phyloP scores from a whole-genome alignment of 768 basidiomycete species.

The Tulasnella sp. region DNA sequence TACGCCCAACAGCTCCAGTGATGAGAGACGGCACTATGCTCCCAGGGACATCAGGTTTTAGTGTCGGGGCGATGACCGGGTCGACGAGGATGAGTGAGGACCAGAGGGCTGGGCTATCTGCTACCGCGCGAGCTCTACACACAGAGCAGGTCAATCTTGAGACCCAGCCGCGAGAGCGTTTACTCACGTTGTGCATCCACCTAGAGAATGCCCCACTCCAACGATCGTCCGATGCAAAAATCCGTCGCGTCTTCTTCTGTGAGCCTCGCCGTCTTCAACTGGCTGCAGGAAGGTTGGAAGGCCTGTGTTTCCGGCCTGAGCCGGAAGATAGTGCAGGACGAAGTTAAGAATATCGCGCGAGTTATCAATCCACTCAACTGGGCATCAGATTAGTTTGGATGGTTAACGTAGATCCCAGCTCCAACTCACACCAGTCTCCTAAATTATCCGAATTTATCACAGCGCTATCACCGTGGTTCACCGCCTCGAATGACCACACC shows the following conservation, averaged over 20 bases:
- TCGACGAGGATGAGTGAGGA: constrained; percentile 64
- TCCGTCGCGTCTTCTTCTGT: constrained; percentile 36
- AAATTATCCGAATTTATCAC: constrained; percentile 50
- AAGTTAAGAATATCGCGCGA: constrained; percentile 71
- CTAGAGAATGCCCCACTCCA: constrained; percentile 73
- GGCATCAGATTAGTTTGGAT: not conserved
- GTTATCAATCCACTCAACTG: constrained; percentile 73
- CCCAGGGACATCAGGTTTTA: not conserved
- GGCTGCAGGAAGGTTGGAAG: constrained; percentile 47
- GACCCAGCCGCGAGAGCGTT: not conserved
- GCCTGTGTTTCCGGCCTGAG: constrained; percentile 22
- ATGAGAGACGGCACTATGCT: constrained; percentile 17
- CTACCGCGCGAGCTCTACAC: constrained; percentile 50
- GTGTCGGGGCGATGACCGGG: constrained; percentile 46
- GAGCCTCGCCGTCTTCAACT: constrained; percentile 34
- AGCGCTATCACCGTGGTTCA: constrained; percentile 78
- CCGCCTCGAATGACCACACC: constrained; percentile 74
- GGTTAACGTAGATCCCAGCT: no score
- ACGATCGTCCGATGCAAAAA: constrained; percentile 46
- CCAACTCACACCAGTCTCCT: constrained; percentile 45
- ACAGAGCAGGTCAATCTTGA: not conserved
- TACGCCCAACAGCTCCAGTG: constrained; percentile 43
- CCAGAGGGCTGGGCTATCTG: constrained; percentile 55
- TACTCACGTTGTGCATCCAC: constrained; percentile 64
- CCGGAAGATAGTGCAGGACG: constrained; percentile 53